These are phyloP conservation scores for Lipomyces sp. DNA, from an alignment of 805 yeast species.

Conservation along the genomic window DNA sequence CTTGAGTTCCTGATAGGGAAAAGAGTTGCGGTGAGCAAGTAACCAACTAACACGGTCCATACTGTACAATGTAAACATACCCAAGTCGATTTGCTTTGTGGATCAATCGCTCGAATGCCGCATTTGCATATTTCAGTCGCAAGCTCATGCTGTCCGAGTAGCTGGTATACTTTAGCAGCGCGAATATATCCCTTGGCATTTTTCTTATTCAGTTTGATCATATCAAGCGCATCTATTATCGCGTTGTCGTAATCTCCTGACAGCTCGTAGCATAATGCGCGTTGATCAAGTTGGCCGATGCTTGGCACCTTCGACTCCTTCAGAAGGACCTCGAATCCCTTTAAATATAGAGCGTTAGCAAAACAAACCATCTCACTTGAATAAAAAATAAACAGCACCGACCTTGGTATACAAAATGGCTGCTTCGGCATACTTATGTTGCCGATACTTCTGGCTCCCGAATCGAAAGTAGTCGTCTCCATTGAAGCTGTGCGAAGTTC, in stretches of 20 bases:
- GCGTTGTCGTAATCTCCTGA: slow-evolving; percentile 7
- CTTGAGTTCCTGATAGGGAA: too few relatives aligned
- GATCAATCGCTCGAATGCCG: too few relatives aligned
- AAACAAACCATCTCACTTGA: too few relatives aligned
- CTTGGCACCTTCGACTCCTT: background rate
- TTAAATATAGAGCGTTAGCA: background rate
- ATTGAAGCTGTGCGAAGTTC: too few relatives aligned
- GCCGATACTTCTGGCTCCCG: slow-evolving; percentile 1
- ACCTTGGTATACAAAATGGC: slow-evolving; percentile 11
- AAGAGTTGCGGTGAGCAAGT: too few relatives aligned
- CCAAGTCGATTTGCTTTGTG: too few relatives aligned
- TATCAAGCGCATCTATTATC: slow-evolving; percentile 1
- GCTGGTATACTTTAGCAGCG: slow-evolving; percentile 9
- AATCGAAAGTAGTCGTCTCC: slow-evolving; percentile 1
- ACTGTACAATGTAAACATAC: too few relatives aligned
- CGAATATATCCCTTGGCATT: slow-evolving; percentile 17
- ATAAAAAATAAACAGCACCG: too few relatives aligned
- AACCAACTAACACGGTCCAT: too few relatives aligned
- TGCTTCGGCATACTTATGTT: slow-evolving; percentile 4
- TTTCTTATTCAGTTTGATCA: slow-evolving; percentile 2
- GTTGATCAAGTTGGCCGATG: slow-evolving; percentile 4
- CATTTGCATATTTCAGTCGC: slow-evolving; percentile 2
- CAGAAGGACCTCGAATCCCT: slow-evolving; percentile 7
- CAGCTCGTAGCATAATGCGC: slow-evolving; percentile 15
- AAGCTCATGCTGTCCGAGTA: slow-evolving; percentile 1